phyloP scores from a whole-genome alignment of 305 asterid genomes.

The Fraxinus baroniana region DNA sequence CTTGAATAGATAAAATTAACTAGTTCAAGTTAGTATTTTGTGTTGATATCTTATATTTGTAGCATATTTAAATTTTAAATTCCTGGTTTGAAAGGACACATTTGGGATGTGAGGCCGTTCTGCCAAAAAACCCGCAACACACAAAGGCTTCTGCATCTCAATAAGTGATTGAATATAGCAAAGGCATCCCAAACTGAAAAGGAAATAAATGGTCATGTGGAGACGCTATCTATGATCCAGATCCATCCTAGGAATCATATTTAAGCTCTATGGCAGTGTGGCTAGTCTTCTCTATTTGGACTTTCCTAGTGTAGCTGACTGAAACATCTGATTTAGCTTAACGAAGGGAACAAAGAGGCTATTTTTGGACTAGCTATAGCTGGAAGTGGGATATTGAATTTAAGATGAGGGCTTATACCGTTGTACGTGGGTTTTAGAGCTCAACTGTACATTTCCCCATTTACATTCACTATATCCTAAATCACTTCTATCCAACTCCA shows the following conservation, averaged over 20 bases:
- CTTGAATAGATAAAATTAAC: not conserved
- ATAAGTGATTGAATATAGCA: not conserved
- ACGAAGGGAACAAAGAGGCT: not conserved
- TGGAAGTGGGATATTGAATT: not conserved
- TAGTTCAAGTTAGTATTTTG: not conserved
- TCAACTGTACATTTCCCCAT: not conserved
- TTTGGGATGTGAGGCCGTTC: not conserved
- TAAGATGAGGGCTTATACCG: not conserved
- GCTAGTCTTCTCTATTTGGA: not conserved
- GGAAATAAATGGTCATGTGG: not conserved
- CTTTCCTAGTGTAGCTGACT: not conserved
- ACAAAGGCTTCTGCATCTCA: not conserved
- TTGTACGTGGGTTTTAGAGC: not conserved
- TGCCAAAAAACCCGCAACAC: no score
- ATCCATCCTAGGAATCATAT: not conserved
- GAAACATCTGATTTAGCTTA: not conserved
- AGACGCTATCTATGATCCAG: not conserved
- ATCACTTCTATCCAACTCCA: conserved; percentile 13
- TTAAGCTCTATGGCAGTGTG: not conserved
- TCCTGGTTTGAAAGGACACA: not conserved
- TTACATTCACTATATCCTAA: not conserved
- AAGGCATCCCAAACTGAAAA: not conserved
- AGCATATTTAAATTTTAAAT: not conserved
- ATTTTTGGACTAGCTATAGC: not conserved
- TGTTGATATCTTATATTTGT: not conserved